These are phyloP conservation scores for Pythium aquatile DNA, from an alignment of 352 stramenopile species.

Conservation along the genomic window DNA sequence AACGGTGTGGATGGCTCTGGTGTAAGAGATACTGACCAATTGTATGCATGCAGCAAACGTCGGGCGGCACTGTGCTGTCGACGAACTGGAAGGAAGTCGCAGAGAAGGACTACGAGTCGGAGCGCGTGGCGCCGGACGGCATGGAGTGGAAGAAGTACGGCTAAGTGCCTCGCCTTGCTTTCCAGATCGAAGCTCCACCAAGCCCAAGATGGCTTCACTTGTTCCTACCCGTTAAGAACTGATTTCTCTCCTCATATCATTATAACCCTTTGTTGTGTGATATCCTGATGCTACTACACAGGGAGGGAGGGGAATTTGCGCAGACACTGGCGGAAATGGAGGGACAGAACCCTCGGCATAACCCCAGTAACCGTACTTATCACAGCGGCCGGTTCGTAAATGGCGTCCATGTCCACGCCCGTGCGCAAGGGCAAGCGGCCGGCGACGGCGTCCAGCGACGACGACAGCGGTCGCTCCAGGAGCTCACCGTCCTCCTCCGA, in stretches of 20 bases:
- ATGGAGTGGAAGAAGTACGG: conserved; percentile 92
- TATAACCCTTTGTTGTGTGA: conserved; percentile 18
- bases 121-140: conserved; percentile 76
- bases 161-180: conserved; percentile 12
- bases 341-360: conserved; percentile 2
- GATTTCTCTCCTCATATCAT: conserved; percentile 4
- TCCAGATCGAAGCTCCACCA: background rate
- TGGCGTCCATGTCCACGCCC: conserved; percentile 18
- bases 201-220: background rate
- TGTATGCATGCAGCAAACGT: conserved; percentile 72
- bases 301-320: conserved; percentile 17
- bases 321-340: conserved; percentile 8
- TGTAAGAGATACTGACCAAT: background rate
- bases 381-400: background rate
- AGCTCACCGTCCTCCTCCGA: background rate
- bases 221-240: background rate
- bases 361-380: conserved; percentile 17
- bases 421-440: conserved; percentile 26
- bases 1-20: background rate
- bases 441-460: conserved; percentile 21
- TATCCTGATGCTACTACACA: conserved; percentile 5
- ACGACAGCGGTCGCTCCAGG: conserved; percentile 22
- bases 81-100: conserved; percentile 92
- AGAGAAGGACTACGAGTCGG: conserved; percentile 90
- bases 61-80: conserved; percentile 89